Conservation (phyloP, 257 asterid genomes). For the Nicotiana tabacum region DNA sequence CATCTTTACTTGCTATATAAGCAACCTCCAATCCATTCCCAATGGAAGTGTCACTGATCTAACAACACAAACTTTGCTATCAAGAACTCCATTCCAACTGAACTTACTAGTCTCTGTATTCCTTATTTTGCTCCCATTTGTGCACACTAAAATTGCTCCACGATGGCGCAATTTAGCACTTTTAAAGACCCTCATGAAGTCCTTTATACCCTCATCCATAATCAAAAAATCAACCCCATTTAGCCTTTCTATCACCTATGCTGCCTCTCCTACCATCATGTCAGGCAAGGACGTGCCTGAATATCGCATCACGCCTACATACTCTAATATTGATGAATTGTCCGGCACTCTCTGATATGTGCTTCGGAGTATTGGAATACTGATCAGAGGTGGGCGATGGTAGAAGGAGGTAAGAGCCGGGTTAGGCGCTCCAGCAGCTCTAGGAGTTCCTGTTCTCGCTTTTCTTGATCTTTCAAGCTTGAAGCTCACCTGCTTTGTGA, state of each 20-base stretch:
- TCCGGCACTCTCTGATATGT: neutral
- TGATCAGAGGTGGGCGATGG: too few species aligned
- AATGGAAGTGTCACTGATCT: conserved; percentile 25
- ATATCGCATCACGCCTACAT: conserved; percentile 20
- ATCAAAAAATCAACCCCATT: conserved; percentile 28
- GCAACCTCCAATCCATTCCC: conserved; percentile 31
- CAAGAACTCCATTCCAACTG: conserved; percentile 19
- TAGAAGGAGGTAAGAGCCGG: too few species aligned
- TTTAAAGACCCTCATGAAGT: conserved; percentile 11
- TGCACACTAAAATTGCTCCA: conserved; percentile 31
- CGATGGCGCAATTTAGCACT: conserved; percentile 21
- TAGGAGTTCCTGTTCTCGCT: too few species aligned
- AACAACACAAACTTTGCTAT: conserved; percentile 9
- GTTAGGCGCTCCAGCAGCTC: too few species aligned
- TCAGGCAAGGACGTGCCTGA: conserved; percentile 19
- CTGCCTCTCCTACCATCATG: conserved; percentile 27
- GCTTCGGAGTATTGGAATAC: too few species aligned
- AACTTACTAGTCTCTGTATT: neutral
- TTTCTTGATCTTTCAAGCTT: too few species aligned
- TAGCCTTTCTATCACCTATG: conserved; percentile 21
- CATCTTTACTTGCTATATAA: conserved; percentile 19
- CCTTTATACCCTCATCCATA: conserved; percentile 23
- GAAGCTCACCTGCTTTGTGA: too few species aligned
- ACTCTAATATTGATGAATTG: conserved; percentile 21
- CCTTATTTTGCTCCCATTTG: conserved; percentile 10